Evolutionary conservation across 352 stramenopile species (phyloP).

Genomic region (Phytophthora kernoviae): DNA sequence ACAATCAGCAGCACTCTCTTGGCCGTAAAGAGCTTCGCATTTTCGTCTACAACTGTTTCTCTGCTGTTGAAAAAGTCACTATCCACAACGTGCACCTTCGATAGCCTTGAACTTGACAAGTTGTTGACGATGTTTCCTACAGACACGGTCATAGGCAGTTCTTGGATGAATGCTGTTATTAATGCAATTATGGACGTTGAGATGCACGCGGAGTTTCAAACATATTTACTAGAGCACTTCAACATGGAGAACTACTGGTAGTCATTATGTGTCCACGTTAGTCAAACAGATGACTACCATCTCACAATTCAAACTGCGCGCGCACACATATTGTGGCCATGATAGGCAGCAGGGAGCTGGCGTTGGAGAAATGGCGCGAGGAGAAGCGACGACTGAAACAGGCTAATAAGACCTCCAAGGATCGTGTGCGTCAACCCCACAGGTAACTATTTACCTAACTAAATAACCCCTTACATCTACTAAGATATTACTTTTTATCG

Average conservation of each 20-base stretch:
- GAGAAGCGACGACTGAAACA: constrained; percentile 41
- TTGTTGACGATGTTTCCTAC: no score
- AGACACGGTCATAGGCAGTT: no score
- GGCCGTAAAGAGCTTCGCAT: no score
- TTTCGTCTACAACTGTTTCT: no score
- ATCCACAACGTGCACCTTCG: no score
- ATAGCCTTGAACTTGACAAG: no score
- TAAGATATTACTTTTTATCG: background rate
- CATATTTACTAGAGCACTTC: no score
- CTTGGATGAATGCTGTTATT: no score
- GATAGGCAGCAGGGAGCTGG: constrained; percentile 57
- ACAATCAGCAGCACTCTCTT: no score
- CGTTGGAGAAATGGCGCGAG: constrained; percentile 71
- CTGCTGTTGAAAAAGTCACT: no score
- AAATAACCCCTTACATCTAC: background rate
- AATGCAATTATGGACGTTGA: no score
- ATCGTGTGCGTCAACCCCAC: constrained; percentile 1
- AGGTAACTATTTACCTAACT: constrained; percentile 14
- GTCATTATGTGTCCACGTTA: background rate
- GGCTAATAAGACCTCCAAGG: constrained; percentile 10
- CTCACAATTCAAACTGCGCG: constrained; percentile 24
- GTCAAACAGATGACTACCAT: constrained; percentile 2
- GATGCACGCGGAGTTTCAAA: no score
- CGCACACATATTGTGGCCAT: constrained; percentile 21
- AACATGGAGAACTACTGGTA: background rate